Percentiles rank a stretch among this genome's conserved stretches.
phyloP scores from a whole-genome alignment of 179 eudicot genomes.

The Silene noctiflora region DNA sequence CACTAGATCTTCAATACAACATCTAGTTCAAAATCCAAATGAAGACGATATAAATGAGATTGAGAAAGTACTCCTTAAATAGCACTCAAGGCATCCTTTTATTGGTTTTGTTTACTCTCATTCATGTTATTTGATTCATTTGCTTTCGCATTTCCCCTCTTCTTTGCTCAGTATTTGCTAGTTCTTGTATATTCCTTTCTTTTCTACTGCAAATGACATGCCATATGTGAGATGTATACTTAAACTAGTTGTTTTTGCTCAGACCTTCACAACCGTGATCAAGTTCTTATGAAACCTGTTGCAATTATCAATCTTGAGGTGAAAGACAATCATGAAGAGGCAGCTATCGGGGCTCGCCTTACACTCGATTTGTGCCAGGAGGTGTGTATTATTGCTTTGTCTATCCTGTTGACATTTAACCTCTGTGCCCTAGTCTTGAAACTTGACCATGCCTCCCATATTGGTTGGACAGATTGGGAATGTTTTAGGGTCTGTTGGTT shows the following conservation, averaged over 20 bases:
- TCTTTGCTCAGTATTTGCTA: neutral
- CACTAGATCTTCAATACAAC: no score
- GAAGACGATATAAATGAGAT: no score
- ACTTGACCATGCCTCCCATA: neutral
- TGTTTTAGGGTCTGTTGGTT: no score
- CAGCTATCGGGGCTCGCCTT: constrained; percentile 84
- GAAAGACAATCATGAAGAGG: constrained; percentile 97
- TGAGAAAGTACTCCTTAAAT: neutral
- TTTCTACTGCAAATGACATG: neutral
- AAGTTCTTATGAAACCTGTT: constrained; percentile 73
- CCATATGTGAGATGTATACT: neutral
- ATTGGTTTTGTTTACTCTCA: neutral
- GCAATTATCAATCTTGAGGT: constrained; percentile 82
- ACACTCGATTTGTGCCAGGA: constrained; percentile 78
- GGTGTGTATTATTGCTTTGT: constrained; percentile 33
- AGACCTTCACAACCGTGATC: constrained; percentile 84
- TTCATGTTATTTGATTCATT: neutral
- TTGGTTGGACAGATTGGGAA: neutral
- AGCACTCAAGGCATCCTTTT: neutral
- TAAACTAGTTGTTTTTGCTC: constrained; percentile 20
- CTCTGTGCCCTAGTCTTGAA: neutral
- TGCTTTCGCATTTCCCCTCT: neutral
- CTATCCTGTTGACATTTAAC: neutral
- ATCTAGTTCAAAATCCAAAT: no score
- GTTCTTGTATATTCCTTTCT: no score